Percentiles rank a stretch among this genome's conserved stretches.
Evolutionary conservation across 768 basidiomycete genomes (phyloP).

Genomic region (Panaeolus cyanescens): DNA sequence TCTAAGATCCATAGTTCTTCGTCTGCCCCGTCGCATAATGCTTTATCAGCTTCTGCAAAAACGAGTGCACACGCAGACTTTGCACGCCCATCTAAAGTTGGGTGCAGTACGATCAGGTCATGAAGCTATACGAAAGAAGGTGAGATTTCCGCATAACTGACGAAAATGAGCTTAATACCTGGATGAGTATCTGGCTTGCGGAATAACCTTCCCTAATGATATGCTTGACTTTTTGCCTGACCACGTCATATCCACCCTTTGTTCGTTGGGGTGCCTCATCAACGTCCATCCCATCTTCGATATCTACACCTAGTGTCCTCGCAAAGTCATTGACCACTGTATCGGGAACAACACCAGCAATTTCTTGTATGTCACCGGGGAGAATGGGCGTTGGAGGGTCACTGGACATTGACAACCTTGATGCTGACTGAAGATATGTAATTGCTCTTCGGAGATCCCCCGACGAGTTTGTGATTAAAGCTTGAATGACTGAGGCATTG

Average conservation of each 20-base stretch:
- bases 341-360: constrained; percentile 92
- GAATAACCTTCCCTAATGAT: constrained; percentile 91
- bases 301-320: constrained; percentile 70
- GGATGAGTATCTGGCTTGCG: constrained; percentile 83
- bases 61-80: constrained; percentile 81
- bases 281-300: constrained; percentile 51
- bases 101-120: constrained; percentile 84
- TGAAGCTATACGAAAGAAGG: constrained; percentile 64
- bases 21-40: constrained; percentile 93
- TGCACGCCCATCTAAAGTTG: constrained; percentile 74
- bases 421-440: constrained; percentile 96
- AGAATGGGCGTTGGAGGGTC: constrained; percentile 75
- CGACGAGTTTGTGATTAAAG: constrained; percentile 78
- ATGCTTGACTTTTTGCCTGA: constrained; percentile 72
- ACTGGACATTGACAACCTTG: constrained; percentile 79
- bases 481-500: constrained; percentile 57
- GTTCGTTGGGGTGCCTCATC: constrained; percentile 41
- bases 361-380: constrained; percentile 86
- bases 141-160: not conserved
- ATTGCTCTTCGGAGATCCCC: constrained; percentile 97
- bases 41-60: constrained; percentile 96
- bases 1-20: constrained; percentile 96
- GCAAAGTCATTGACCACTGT: constrained; percentile 70
- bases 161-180: constrained; percentile 63
- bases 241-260: constrained; percentile 51